Percentiles rank a stretch among this genome's conserved stretches.
phyloP scores from a whole-genome alignment of 2,329 filamentous ascomycete genomes.

The Leptographium lundbergii region DNA sequence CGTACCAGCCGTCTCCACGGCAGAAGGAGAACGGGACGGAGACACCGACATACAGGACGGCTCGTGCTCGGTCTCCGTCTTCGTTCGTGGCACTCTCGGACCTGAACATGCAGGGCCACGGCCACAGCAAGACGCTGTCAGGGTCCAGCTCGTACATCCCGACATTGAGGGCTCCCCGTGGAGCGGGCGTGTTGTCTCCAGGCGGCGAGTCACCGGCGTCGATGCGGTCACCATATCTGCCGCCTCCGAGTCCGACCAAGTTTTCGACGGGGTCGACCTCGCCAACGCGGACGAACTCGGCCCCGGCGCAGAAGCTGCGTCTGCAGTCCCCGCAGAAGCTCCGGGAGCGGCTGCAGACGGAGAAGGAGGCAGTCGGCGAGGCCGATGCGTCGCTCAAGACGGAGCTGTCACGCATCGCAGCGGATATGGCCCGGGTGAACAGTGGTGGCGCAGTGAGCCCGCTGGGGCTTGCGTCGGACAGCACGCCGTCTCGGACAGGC shows the following conservation, averaged over 20 bases:
- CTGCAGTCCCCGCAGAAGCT: constrained; percentile 62
- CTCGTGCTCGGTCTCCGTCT: not conserved
- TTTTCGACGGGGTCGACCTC: constrained; percentile 20
- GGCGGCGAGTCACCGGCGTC: constrained; percentile 3
- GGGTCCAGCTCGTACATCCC: constrained; percentile 36
- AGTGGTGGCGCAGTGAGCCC: constrained; percentile 11
- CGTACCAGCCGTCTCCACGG: constrained; percentile 19
- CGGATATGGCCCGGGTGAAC: constrained; percentile 57
- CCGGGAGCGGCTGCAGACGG: constrained; percentile 72
- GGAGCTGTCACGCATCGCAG: constrained; percentile 68
- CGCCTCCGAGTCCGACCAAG: constrained; percentile 26
- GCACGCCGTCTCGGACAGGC: not conserved
- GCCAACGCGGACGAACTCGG: constrained; percentile 14
- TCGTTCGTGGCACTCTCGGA: not conserved
- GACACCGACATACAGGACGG: not conserved
- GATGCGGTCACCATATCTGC: constrained; percentile 12
- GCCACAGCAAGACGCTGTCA: constrained; percentile 38
- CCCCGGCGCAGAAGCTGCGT: constrained; percentile 40
- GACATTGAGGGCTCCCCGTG: constrained; percentile 31
- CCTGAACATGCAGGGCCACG: not conserved
- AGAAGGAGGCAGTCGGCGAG: constrained; percentile 61
- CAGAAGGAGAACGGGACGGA: constrained; percentile 34
- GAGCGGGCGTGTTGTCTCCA: constrained; percentile 4
- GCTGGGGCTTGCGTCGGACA: not conserved
- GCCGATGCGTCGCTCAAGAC: constrained; percentile 58